These are phyloP conservation scores for Malus hybrid DNA, from an alignment of 331 rosid species.

Conservation along the genomic window DNA sequence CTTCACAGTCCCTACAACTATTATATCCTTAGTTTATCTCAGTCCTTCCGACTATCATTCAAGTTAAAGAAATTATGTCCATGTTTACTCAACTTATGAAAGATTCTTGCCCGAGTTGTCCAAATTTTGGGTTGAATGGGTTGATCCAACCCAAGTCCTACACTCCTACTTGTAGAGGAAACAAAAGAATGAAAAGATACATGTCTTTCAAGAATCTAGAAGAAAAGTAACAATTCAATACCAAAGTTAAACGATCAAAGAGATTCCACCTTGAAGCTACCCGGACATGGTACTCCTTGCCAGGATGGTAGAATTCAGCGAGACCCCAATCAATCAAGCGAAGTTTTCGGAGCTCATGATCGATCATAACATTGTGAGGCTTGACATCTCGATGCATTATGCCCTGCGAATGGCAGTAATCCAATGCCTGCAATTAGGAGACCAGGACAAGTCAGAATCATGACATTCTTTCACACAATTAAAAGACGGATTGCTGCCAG, in stretches of 20 bases:
- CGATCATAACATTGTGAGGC: conserved; percentile 51
- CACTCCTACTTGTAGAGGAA: neutral
- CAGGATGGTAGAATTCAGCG: conserved; percentile 48
- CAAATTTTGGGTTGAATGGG: neutral
- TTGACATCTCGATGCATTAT: conserved; percentile 48
- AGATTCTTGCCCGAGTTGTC: neutral
- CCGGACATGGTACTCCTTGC: conserved; percentile 41
- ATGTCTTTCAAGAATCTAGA: neutral
- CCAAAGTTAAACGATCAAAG: neutral
- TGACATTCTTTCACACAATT: neutral
- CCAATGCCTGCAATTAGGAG: conserved; percentile 26
- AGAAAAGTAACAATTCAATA: neutral
- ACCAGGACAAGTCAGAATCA: neutral
- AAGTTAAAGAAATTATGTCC: neutral
- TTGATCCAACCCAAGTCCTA: neutral
- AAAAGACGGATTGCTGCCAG: neutral
- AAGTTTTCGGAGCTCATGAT: conserved; percentile 40
- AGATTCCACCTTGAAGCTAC: conserved; percentile 39
- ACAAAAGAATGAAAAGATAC: neutral
- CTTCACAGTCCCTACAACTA: neutral
- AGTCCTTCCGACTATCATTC: neutral
- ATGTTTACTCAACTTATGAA: neutral
- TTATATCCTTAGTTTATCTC: neutral
- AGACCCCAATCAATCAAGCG: conserved; percentile 47
- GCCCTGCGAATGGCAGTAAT: conserved; percentile 41